phyloP scores from a whole-genome alignment of 805 yeast species.

The Scheffersomyces coipomensis region DNA sequence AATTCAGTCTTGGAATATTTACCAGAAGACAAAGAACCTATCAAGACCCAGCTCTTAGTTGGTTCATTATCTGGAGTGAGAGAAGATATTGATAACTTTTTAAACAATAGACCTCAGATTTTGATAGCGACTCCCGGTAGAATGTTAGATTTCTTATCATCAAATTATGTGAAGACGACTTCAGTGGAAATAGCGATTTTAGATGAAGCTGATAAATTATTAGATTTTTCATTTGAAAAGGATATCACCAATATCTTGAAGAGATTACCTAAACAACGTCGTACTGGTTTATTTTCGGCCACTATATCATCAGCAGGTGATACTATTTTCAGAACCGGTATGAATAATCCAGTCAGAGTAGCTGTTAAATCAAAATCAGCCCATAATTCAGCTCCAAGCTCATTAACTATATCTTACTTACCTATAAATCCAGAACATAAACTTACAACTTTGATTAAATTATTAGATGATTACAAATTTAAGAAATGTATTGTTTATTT shows the following conservation, averaged over 20 bases:
- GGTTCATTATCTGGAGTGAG: conserved; percentile 63
- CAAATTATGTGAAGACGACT: conserved; percentile 55
- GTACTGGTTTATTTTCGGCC: conserved; percentile 94
- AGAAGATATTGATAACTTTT: conserved; percentile 66
- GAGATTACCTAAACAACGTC: conserved; percentile 80
- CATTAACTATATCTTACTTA: conserved; percentile 62
- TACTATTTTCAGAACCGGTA: conserved; percentile 79
- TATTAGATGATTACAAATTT: conserved; percentile 55
- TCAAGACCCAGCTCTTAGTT: conserved; percentile 60
- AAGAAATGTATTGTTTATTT: conserved; percentile 87
- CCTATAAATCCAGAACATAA: conserved; percentile 60
- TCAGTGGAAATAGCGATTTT: conserved; percentile 73
- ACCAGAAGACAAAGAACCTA: conserved; percentile 44
- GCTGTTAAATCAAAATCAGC: conserved; percentile 58
- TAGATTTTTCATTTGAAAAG: conserved; percentile 72
- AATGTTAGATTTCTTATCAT: conserved; percentile 66
- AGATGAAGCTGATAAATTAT: conserved; percentile 90
- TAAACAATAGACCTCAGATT: conserved; percentile 62
- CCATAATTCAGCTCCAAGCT: conserved; percentile 52
- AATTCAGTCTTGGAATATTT: conserved; percentile 54
- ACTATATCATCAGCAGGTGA: conserved; percentile 82
- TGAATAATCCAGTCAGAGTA: conserved; percentile 89
- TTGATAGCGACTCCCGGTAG: conserved; percentile 94
- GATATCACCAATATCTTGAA: conserved; percentile 69
- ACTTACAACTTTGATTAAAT: conserved; percentile 53